A percentile compares a stretch with the other conserved stretches of the same genome.
Evolutionary conservation across 495 filamentous ascomycete species (phyloP).

Genomic region (Chaetomidium leptoderma): DNA sequence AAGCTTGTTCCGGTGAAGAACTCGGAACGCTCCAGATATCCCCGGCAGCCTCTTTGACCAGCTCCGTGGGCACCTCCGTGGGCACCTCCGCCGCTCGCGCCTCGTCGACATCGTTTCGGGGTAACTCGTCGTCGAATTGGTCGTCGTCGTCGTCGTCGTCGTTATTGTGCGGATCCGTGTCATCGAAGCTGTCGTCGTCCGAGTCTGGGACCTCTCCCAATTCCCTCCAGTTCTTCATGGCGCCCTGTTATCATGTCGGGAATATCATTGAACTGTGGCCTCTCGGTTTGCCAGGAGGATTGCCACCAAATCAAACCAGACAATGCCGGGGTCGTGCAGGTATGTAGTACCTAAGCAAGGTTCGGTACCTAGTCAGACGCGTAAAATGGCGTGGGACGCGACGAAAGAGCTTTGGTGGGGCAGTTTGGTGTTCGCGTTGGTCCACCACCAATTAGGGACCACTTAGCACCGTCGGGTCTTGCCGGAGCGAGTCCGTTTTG

Average conservation of each 20-base stretch:
- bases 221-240: conserved; percentile 56
- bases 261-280: conserved; percentile 18
- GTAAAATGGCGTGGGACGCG: conserved; percentile 24
- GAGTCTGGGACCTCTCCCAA: conserved; percentile 55
- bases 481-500: not conserved
- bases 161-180: conserved; percentile 31
- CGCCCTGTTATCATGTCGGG: conserved; percentile 27
- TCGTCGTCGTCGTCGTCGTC: conserved; percentile 7
- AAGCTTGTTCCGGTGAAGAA: conserved; percentile 13
- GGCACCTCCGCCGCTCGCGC: not conserved
- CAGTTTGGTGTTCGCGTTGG: conserved; percentile 2
- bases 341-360: not conserved
- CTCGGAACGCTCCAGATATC: conserved; percentile 24
- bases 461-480: conserved; percentile 9
- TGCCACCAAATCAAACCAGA: not conserved
- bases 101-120: not conserved
- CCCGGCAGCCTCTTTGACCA: not conserved
- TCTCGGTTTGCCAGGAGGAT: not conserved
- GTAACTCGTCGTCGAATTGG: not conserved
- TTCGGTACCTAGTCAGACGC: conserved; percentile 10
- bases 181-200: conserved; percentile 50
- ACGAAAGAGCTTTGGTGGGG: conserved; percentile 25
- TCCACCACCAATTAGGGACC: not conserved
- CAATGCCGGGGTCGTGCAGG: not conserved
- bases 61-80: not conserved